These are phyloP conservation scores for Collariella sp. DNA, from an alignment of 495 filamentous ascomycete genomes.

Conservation along the genomic window DNA sequence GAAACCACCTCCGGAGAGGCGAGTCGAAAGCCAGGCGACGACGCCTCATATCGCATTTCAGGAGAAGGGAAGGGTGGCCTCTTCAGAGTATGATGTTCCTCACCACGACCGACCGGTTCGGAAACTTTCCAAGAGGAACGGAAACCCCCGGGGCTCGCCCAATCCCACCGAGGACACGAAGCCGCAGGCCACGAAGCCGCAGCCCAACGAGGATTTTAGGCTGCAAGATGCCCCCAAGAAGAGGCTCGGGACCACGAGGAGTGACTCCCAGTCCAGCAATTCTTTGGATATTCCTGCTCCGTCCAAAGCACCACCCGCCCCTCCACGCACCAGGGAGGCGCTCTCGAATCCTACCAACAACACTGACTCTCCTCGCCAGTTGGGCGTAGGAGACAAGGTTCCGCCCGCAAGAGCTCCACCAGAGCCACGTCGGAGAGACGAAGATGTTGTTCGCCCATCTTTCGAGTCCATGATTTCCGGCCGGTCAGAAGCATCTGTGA, in stretches of 20 bases:
- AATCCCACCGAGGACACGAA: slow-evolving; percentile 36
- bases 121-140: slow-evolving; percentile 40
- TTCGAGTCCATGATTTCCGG: slow-evolving; percentile 29
- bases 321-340: slow-evolving; percentile 26
- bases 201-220: slow-evolving; percentile 52
- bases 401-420: slow-evolving; percentile 42
- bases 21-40: slow-evolving; percentile 37
- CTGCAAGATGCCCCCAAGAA: slow-evolving; percentile 68
- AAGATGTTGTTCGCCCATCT: slow-evolving; percentile 35
- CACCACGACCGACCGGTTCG: slow-evolving; percentile 33
- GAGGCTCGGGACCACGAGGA: slow-evolving; percentile 51
- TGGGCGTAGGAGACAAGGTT: slow-evolving; percentile 29
- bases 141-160: slow-evolving; percentile 34
- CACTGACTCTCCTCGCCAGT: slow-evolving; percentile 25
- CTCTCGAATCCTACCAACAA: slow-evolving; percentile 9
- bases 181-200: slow-evolving; percentile 22
- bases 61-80: slow-evolving; percentile 64
- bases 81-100: slow-evolving; percentile 42
- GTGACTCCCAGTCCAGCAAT: slow-evolving; percentile 50
- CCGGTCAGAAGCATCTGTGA: slow-evolving; percentile 18
- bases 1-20: slow-evolving; percentile 28
- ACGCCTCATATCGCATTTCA: slow-evolving; percentile 90
- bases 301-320: slow-evolving; percentile 18
- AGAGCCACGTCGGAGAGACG: slow-evolving; percentile 40
- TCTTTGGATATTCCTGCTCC: slow-evolving; percentile 23